Evolutionary conservation across 257 asterid species (phyloP).

Genomic region (Cruciata laevipes): DNA sequence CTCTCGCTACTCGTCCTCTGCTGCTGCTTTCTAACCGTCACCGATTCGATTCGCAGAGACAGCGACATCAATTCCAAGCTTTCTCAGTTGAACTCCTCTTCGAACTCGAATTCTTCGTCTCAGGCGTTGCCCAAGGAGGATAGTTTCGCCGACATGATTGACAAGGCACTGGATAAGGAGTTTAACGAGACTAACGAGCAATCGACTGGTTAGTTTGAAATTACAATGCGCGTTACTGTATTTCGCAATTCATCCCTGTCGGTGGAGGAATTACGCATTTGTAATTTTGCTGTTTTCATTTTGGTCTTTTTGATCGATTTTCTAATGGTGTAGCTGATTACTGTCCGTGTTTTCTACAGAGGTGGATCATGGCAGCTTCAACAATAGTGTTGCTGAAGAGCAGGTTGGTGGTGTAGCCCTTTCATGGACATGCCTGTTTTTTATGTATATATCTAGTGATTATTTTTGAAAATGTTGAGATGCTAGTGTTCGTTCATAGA

Average conservation of each 20-base stretch:
- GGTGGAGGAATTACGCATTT: neutral
- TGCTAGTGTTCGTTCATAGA: neutral
- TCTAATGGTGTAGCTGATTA: neutral
- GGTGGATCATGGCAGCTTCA: slow-evolving; percentile 71
- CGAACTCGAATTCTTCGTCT: slow-evolving; percentile 15
- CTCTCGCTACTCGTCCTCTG: neutral
- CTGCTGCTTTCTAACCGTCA: slow-evolving; percentile 9
- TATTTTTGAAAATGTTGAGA: neutral
- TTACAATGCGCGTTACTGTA: neutral
- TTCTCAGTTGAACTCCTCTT: slow-evolving; percentile 22
- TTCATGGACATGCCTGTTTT: neutral
- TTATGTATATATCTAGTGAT: neutral
- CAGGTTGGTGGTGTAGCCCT: slow-evolving; percentile 40
- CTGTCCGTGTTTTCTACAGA: slow-evolving; percentile 28
- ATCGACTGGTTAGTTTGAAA: slow-evolving; percentile 45
- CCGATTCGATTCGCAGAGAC: slow-evolving; percentile 2
- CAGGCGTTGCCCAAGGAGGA: slow-evolving; percentile 24
- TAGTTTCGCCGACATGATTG: slow-evolving; percentile 53
- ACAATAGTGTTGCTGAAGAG: slow-evolving; percentile 67
- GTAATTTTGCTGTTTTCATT: neutral
- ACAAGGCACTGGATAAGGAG: slow-evolving; percentile 69
- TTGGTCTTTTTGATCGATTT: neutral
- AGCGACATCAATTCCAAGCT: slow-evolving; percentile 25
- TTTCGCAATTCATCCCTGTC: neutral
- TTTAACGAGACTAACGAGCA: slow-evolving; percentile 68